Evolutionary conservation across 306 rosid species (phyloP), one percentile per base, ranked within the genome.

Genomic region (Quercus gilva): DNA sequence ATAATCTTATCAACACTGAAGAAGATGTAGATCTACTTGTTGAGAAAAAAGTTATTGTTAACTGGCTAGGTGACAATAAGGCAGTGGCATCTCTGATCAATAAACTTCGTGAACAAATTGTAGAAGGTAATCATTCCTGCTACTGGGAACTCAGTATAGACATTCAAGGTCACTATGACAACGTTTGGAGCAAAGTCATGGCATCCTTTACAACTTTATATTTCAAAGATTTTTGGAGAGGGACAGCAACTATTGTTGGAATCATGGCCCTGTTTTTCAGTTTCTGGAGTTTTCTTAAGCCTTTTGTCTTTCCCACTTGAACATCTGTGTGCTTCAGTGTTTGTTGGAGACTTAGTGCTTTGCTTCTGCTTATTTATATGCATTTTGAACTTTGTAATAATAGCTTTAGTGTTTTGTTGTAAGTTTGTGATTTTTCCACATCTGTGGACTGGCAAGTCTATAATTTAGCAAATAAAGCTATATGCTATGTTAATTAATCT

Each of bases 201-300:
- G 88, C 81, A 13, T 75, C 70, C 3, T 13, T 79, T 8, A 82
- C 28, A 23, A 78, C 60, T 18, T 70, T 75, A 4, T 85, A 79
- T 33, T 82, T 85, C 74, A 74, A 25, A 21, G 82, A 82, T 72
- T 69, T 82, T 15, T 82, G 88, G 82, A 85, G 81, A 1, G 64
- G 74, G 7, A 79, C 79, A 49, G 60, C 81, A 33, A 85, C 86
- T 45, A 0, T 85, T 6, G 41, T 78, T n/a, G 88, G 73, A 49
- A 3, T 78, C 6, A 0, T 74, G 14, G 67, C 71, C 17, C 26
- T 78, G 12, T 6, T 35, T 33, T 67, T 71, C 19, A 26, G 45
- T 15, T 52, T 76, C 1, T 58, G 78, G 78, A 37, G 0, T 31
- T 65, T 33, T 12, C 45, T 65, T 60, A 12, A 4, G 18, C 67